Evolutionary conservation across 805 yeast genomes (phyloP).

Genomic region (Pichia manshurica): DNA sequence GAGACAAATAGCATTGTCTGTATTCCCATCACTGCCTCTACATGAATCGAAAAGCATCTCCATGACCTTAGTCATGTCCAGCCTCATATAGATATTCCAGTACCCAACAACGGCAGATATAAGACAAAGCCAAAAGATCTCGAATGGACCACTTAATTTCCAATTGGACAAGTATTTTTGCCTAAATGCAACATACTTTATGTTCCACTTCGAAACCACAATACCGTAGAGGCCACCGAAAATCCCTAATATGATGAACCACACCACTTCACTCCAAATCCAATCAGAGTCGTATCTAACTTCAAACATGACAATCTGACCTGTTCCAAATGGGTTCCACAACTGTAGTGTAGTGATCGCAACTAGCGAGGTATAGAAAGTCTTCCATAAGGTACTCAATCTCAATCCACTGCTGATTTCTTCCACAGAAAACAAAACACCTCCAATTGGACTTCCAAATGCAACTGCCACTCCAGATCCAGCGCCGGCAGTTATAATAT

Average conservation of each 20-base stretch:
- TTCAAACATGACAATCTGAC: slow-evolving; percentile 88
- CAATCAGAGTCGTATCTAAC: slow-evolving; percentile 84
- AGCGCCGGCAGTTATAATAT: slow-evolving; percentile 78
- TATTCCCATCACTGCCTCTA: not conserved
- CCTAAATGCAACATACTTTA: slow-evolving; percentile 70
- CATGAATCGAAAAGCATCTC: slow-evolving; percentile 68
- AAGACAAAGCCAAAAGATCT: slow-evolving; percentile 60
- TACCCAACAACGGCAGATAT: slow-evolving; percentile 75
- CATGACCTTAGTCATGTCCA: slow-evolving; percentile 97
- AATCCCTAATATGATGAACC: slow-evolving; percentile 70
- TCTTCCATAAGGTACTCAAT: slow-evolving; percentile 79
- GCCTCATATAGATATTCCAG: slow-evolving; percentile 69
- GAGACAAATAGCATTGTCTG: not conserved
- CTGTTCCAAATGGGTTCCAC: slow-evolving; percentile 88
- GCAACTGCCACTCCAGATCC: slow-evolving; percentile 99
- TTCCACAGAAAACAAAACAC: slow-evolving; percentile 88
- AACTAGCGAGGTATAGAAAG: slow-evolving; percentile 83
- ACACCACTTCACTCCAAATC: slow-evolving; percentile 80
- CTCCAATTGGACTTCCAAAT: slow-evolving; percentile 94
- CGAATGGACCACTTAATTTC: slow-evolving; percentile 50
- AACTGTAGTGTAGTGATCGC: slow-evolving; percentile 78
- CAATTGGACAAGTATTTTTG: slow-evolving; percentile 51
- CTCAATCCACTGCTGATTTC: slow-evolving; percentile 77
- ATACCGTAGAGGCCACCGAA: slow-evolving; percentile 93
- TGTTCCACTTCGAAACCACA: slow-evolving; percentile 66